phyloP scores from a whole-genome alignment of 768 basidiomycete species.

The Omphalotus guepiniiformis region DNA sequence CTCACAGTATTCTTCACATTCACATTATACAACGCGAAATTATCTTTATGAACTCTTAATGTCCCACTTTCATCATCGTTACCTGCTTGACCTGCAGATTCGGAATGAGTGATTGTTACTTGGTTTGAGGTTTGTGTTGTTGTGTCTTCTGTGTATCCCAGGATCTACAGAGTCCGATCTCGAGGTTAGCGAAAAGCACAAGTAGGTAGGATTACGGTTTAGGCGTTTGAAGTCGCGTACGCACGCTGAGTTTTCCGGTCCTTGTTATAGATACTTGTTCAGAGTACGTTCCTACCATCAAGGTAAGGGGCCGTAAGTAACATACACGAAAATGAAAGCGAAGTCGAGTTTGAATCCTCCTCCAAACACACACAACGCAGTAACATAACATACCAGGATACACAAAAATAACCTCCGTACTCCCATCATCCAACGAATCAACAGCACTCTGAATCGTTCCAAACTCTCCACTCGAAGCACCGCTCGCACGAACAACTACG shows the following conservation, averaged over 20 bases:
- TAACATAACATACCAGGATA: conserved; percentile 12
- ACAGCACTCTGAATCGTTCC: conserved; percentile 19
- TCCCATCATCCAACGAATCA: conserved; percentile 17
- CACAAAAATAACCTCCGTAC: conserved; percentile 18
- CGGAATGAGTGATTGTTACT: conserved; percentile 3
- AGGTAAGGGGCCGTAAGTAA: neutral
- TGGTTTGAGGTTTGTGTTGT: neutral
- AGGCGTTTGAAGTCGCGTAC: neutral
- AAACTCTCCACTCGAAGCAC: conserved; percentile 15
- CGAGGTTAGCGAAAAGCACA: no score
- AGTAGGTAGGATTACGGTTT: neutral
- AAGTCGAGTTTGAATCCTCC: neutral
- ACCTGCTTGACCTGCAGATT: conserved; percentile 1
- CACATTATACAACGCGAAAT: conserved; percentile 28
- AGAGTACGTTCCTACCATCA: conserved; percentile 15
- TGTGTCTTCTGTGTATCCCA: conserved; percentile 5
- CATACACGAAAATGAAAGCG: neutral
- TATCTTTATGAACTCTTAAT: conserved; percentile 26
- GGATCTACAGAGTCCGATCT: neutral
- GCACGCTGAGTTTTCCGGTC: conserved; percentile 12
- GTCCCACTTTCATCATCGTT: conserved; percentile 19
- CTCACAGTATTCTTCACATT: conserved; percentile 26
- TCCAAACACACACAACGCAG: neutral
- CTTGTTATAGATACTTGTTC: conserved; percentile 20
- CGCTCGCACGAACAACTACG: conserved; percentile 13